Conservation (phyloP, 345 rosid genomes). For the Mangifera indica region DNA sequence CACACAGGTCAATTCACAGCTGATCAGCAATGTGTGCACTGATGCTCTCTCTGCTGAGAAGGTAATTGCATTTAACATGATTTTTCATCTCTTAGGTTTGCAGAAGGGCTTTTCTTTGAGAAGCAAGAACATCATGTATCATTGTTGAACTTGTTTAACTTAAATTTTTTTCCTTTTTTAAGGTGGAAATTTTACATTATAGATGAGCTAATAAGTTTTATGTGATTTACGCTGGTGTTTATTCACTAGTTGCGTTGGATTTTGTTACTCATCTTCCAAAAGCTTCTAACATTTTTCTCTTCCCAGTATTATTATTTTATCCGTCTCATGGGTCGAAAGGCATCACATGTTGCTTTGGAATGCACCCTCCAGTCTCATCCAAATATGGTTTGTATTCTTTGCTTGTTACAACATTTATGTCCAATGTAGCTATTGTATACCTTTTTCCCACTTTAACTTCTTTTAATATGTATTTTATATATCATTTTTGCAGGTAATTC, state of each 20-base stretch:
- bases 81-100: too few species aligned
- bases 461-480: constrained; percentile 3
- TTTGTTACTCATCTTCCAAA: constrained; percentile 9
- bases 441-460: not conserved
- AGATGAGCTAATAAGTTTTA: not conserved
- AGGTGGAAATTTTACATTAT: not conserved
- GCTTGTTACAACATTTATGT: not conserved
- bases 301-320: constrained; percentile 94
- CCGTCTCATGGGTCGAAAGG: constrained; percentile 96
- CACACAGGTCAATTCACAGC: constrained; percentile 90
- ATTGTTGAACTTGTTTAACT: not conserved
- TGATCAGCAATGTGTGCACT: constrained; percentile 93
- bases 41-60: constrained; percentile 99
- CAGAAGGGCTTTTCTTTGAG: too few species aligned
- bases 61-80: constrained; percentile 36
- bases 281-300: constrained; percentile 7
- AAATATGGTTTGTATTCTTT: constrained; percentile 68
- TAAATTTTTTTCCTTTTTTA: not conserved
- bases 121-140: not conserved
- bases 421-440: constrained; percentile 5
- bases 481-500: constrained; percentile 58
- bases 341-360: constrained; percentile 95
- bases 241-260: not conserved
- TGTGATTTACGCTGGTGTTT: not conserved
- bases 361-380: constrained; percentile 99